Evolutionary conservation across 2,329 filamentous ascomycete genomes (phyloP).

Genomic region (Geoglossum cookeanum): DNA sequence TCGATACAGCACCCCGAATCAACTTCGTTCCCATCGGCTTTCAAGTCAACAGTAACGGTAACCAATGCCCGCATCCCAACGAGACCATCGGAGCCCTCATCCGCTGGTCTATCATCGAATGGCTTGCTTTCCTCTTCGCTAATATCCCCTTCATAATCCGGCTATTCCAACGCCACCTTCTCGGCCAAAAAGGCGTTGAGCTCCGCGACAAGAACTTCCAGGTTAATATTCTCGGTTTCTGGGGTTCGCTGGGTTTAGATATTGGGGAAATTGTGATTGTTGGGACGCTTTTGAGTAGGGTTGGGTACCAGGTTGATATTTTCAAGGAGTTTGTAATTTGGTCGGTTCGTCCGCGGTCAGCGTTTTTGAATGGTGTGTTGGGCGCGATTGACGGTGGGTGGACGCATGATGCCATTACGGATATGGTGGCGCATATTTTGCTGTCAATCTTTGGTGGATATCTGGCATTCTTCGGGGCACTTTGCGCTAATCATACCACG

Average conservation of each 20-base stretch:
- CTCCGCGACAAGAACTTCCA: background rate
- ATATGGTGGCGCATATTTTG: conserved; percentile 1
- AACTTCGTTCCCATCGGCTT: conserved; percentile 1
- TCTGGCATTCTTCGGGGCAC: background rate
- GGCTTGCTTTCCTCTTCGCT: background rate
- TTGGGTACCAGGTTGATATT: background rate
- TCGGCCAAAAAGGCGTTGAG: background rate
- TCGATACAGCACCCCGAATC: background rate
- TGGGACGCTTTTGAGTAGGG: background rate
- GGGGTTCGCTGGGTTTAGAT: background rate
- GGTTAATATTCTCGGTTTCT: background rate
- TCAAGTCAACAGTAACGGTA: conserved; percentile 1
- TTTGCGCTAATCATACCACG: background rate
- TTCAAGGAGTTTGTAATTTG: conserved; percentile 1
- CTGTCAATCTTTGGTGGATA: background rate
- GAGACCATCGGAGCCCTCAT: background rate
- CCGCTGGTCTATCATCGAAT: conserved; percentile 1
- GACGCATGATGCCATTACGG: background rate
- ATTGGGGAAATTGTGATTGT: conserved; percentile 1
- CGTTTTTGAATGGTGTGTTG: background rate
- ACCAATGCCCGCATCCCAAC: background rate
- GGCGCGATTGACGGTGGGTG: background rate
- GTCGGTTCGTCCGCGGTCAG: background rate
- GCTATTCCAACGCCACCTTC: background rate
- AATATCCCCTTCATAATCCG: background rate